These are phyloP conservation scores for Polymyxa betae DNA, from an alignment of 208 protist species.

Conservation along the genomic window DNA sequence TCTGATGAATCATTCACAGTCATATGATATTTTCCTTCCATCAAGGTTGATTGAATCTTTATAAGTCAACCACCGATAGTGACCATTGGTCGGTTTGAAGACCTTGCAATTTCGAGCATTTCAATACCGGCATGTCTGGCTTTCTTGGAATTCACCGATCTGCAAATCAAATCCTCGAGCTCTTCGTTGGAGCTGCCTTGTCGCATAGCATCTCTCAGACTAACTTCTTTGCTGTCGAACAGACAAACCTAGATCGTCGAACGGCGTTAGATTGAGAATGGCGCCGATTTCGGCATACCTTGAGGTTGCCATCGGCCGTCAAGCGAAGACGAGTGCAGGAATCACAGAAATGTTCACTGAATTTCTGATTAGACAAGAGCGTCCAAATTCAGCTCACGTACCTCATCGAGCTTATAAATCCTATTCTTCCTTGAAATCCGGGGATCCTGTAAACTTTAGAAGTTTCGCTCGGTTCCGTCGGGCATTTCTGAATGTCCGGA, in stretches of 20 bases:
- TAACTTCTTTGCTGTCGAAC: conserved; percentile 75
- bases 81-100: conserved; percentile 79
- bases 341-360: conserved; percentile 77
- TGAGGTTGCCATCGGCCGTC: conserved; percentile 78
- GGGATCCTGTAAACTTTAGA: conserved; percentile 27
- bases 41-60: too few relatives aligned
- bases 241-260: conserved; percentile 73
- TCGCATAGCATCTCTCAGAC: conserved; percentile 73
- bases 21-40: too few relatives aligned
- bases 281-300: too few relatives aligned
- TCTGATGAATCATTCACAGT: too few relatives aligned
- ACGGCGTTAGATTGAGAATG: not conserved
- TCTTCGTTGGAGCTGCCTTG: conserved; percentile 64
- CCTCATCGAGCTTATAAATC: conserved; percentile 81
- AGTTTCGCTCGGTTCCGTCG: not conserved
- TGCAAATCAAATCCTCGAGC: conserved; percentile 60
- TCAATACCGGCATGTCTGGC: conserved; percentile 74
- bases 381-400: not conserved
- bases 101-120: conserved; percentile 65
- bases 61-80: conserved; percentile 75
- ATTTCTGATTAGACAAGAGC: not conserved
- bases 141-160: conserved; percentile 74
- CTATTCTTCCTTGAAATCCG: conserved; percentile 66
- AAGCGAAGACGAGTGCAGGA: conserved; percentile 78
- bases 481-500: not conserved